Percentiles rank a stretch among this genome's conserved stretches.
Conservation (phyloP, 2,329 filamentous ascomycete species). For the Ampelomyces quisqualis region DNA sequence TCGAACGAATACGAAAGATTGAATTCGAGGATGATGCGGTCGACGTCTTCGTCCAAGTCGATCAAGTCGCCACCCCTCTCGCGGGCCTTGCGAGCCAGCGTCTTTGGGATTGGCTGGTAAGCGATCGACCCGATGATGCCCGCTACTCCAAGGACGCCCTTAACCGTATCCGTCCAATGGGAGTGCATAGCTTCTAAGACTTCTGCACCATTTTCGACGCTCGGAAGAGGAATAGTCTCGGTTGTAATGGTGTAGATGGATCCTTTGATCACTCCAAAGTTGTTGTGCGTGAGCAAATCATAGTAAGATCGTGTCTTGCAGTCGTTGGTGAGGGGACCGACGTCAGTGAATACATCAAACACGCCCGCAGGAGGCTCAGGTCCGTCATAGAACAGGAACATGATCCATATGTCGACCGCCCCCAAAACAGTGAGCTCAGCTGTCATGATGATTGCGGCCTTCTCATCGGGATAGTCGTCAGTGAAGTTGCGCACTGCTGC, state of each 20-base stretch:
- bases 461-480: constrained; percentile 59
- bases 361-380: constrained; percentile 53
- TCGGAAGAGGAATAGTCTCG: constrained; percentile 27
- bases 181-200: constrained; percentile 23
- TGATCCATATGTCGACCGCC: constrained; percentile 56
- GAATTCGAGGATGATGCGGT: constrained; percentile 49
- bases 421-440: constrained; percentile 50
- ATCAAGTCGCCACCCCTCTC: constrained; percentile 37
- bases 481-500: constrained; percentile 56
- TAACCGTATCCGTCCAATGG: constrained; percentile 27
- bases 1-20: constrained; percentile 44
- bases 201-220: constrained; percentile 17
- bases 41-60: constrained; percentile 43
- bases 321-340: constrained; percentile 48
- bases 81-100: constrained; percentile 21
- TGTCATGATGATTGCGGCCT: constrained; percentile 62
- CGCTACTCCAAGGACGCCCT: constrained; percentile 15
- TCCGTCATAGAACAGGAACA: constrained; percentile 66
- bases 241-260: constrained; percentile 35
- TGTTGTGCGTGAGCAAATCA: constrained; percentile 50
- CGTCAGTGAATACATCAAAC: constrained; percentile 58
- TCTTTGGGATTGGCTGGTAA: constrained; percentile 32
- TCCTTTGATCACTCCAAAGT: constrained; percentile 38
- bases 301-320: constrained; percentile 52
- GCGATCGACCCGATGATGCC: constrained; percentile 32